Base-by-base conservation (phyloP, 1,139 yeast genomes). In the Kodamaea suecica region DNA sequence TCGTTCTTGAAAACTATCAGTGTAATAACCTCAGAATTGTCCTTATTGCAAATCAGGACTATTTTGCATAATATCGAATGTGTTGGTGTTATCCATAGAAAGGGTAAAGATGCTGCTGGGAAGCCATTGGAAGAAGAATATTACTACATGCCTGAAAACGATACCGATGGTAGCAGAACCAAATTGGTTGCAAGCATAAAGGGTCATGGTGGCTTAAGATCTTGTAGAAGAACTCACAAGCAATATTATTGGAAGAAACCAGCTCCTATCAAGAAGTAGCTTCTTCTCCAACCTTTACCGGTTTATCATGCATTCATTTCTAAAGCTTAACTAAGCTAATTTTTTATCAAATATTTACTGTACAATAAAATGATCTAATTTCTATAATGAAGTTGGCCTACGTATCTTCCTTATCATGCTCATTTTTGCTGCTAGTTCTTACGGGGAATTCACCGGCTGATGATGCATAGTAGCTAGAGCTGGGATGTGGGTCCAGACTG, bases 51-150 rank as follows among this genome's bases (percentile, higher is more conserved):
- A 50, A 59, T 77, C 23, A 70, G 82, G 44, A 67, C 74, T 3
- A 61, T 83, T 15, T 66, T 73, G 38, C 64, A 69, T 38, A 57
- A 64, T 35, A 63, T 76, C 25, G 48, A 56, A 5, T 82, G 94
- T 49, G 74, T 90, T 38, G 97, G 97, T 10, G 81, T 84, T 8
- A 88, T 92, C 43, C 76, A 79, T 49, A 81, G 97, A 57, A 72
- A 76, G 41, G 97, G 97, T 34, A 90, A 87, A 57, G 97, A 92
- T 60, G 97, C 97, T 4, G 95, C 97, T 2, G 97, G 97, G 10
- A 86, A 87, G 57, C 87, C 87, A 4, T 68, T 92, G 44, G 97
- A 90, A 47, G 95, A 87, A 53, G 97, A 92, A 57, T 92, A 86
- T 53, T 92, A 87, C 57, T 92, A 92, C 52, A 79, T 84, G 43